Conservation (phyloP, 768 basidiomycete species). For the Collybiopsis luxurians region DNA sequence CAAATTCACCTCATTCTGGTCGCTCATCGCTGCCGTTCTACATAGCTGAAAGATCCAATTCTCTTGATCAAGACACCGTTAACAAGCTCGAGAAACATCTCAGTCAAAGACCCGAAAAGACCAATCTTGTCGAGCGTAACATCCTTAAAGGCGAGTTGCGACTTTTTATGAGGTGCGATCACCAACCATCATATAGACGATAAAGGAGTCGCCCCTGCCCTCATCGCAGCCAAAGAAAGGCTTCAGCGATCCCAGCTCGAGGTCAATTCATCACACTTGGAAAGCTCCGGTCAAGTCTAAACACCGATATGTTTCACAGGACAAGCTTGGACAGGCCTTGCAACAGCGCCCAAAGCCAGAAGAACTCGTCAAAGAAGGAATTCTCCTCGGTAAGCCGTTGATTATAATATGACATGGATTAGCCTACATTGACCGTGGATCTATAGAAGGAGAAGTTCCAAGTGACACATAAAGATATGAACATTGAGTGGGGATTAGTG, state of each 20-base stretch:
- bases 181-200: conserved; percentile 40
- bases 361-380: conserved; percentile 64
- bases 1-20: conserved; percentile 8
- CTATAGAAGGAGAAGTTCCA: conserved; percentile 14
- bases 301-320: conserved; percentile 28
- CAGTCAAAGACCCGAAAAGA: conserved; percentile 52
- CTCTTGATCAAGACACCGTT: conserved; percentile 25
- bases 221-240: conserved; percentile 58
- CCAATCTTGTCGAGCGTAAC: conserved; percentile 63
- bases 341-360: conserved; percentile 56
- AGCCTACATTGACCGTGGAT: neutral
- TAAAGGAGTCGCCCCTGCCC: conserved; percentile 54
- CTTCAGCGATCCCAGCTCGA: conserved; percentile 62
- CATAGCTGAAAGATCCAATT: conserved; percentile 9
- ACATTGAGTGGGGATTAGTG: neutral
- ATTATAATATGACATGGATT: neutral
- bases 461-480: conserved; percentile 3
- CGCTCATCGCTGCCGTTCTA: neutral
- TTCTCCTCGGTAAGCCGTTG: conserved; percentile 37
- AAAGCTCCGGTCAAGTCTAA: neutral
- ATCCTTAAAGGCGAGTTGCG: conserved; percentile 58
- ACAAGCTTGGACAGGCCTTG: conserved; percentile 61
- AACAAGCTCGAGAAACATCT: conserved; percentile 54
- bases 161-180: neutral
- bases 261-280: conserved; percentile 31